A percentile compares a stretch with the other conserved stretches of the same genome.
Evolutionary conservation across 768 basidiomycete species (phyloP).

Genomic region (Ramaria sp.): DNA sequence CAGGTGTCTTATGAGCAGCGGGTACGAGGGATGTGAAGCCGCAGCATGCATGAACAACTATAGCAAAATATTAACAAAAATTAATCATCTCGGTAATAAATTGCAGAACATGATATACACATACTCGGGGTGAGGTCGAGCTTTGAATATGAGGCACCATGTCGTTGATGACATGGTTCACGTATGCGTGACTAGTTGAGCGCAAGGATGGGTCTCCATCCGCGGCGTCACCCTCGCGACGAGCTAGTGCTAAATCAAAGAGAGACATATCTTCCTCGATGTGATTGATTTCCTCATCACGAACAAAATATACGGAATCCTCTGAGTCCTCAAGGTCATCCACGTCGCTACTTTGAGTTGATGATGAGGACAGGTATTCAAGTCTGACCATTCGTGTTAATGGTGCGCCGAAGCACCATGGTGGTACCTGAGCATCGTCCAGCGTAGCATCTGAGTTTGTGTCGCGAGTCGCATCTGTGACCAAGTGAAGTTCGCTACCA

Average conservation of each 20-base stretch:
- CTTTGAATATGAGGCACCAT: not conserved
- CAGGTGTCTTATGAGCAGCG: not conserved
- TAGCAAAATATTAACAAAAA: not conserved
- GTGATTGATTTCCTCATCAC: constrained; percentile 1
- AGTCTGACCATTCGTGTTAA: constrained; percentile 1
- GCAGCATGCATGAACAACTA: not conserved
- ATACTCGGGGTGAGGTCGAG: not conserved
- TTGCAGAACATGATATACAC: not conserved
- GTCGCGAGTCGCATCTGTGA: not conserved
- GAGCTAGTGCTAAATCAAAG: not conserved
- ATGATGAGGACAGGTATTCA: not conserved
- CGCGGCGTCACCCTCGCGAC: not conserved
- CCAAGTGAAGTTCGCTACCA: not conserved
- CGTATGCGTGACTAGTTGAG: not conserved
- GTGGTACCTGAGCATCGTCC: not conserved
- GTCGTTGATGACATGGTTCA: not conserved
- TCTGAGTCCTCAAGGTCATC: not conserved
- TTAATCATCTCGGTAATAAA: not conserved
- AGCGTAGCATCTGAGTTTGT: not conserved
- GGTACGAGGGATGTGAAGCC: not conserved
- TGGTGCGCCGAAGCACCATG: not conserved
- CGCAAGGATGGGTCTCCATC: not conserved
- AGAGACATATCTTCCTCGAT: constrained; percentile 1
- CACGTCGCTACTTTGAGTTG: not conserved
- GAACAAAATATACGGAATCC: not conserved